Evolutionary conservation across 2,329 filamentous ascomycete species (phyloP).

Genomic region (Ophiostoma ips): DNA sequence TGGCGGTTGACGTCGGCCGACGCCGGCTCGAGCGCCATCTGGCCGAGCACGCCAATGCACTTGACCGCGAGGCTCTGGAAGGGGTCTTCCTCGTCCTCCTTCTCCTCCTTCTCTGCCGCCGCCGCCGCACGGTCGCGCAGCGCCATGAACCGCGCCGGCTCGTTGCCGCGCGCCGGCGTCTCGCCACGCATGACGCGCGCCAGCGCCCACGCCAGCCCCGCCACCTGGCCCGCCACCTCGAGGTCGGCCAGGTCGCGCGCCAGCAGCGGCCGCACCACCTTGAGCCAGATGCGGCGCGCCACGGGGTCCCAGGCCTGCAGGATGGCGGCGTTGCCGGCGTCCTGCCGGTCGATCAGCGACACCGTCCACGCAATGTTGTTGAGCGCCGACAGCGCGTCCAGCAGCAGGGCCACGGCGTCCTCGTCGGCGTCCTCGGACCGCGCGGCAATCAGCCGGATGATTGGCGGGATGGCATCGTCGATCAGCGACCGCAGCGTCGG

Average conservation of each 20-base stretch:
- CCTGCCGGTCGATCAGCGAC: slow-evolving; percentile 44
- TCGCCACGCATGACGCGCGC: slow-evolving; percentile 38
- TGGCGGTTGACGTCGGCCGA: slow-evolving; percentile 43
- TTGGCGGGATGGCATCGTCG: slow-evolving; percentile 30
- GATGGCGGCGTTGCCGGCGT: slow-evolving; percentile 37
- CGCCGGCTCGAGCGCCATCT: slow-evolving; percentile 43
- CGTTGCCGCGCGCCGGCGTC: slow-evolving; percentile 34
- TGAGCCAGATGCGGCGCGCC: slow-evolving; percentile 42
- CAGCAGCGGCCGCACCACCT: slow-evolving; percentile 42
- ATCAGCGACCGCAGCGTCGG: slow-evolving; percentile 38
- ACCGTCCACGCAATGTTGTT: slow-evolving; percentile 57
- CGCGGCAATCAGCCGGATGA: slow-evolving; percentile 33
- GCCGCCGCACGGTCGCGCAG: slow-evolving; percentile 30
- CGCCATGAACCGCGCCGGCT: slow-evolving; percentile 50
- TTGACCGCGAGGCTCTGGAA: slow-evolving; percentile 51
- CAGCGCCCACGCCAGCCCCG: slow-evolving; percentile 52
- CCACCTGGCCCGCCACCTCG: slow-evolving; percentile 43
- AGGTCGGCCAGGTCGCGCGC: slow-evolving; percentile 48
- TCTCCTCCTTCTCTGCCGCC: no score
- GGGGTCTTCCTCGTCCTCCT: slow-evolving; percentile 26
- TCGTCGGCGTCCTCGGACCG: slow-evolving; percentile 16
- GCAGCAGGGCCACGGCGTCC: slow-evolving; percentile 29
- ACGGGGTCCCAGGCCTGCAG: slow-evolving; percentile 39
- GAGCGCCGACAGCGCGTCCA: slow-evolving; percentile 43
- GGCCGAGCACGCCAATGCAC: slow-evolving; percentile 52